These are phyloP conservation scores for Gossypium trilobum DNA, from an alignment of 441 rosid genomes.

Conservation along the genomic window DNA sequence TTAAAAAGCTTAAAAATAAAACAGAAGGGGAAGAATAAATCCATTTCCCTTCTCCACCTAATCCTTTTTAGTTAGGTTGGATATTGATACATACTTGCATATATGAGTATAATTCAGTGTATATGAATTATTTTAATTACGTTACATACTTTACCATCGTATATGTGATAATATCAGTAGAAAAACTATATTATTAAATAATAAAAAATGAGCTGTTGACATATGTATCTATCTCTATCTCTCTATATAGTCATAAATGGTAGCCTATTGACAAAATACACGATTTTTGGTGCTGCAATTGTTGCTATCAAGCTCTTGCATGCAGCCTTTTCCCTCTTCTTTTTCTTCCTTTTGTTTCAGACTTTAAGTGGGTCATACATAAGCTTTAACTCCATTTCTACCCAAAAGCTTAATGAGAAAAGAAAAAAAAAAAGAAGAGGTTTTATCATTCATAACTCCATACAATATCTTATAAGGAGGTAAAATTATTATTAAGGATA, in stretches of 20 bases:
- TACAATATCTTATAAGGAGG: too few species aligned
- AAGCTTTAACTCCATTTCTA: not conserved
- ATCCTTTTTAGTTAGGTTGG: not conserved
- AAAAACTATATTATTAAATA: not conserved
- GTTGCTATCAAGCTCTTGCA: not conserved
- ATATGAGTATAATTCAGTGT: not conserved
- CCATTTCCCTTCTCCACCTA: constrained; percentile 1
- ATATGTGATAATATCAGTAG: not conserved
- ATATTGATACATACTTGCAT: not conserved
- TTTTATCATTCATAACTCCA: too few species aligned
- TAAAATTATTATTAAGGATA: too few species aligned
- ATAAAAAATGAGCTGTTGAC: not conserved
- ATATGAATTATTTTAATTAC: not conserved
- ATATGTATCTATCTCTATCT: not conserved
- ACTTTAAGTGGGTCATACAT: not conserved
- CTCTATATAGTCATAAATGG: not conserved
- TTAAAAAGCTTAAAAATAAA: not conserved
- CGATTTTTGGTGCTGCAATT: not conserved
- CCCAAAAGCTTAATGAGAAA: not conserved
- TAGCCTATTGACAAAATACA: not conserved
- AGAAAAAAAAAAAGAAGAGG: not conserved
- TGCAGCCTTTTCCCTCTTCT: not conserved
- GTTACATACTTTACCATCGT: not conserved
- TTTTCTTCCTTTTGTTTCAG: not conserved
- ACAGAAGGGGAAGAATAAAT: not conserved